Conservation (phyloP, 1,284 basidiomycete genomes). For the Cryptococcus wingfieldii region DNA sequence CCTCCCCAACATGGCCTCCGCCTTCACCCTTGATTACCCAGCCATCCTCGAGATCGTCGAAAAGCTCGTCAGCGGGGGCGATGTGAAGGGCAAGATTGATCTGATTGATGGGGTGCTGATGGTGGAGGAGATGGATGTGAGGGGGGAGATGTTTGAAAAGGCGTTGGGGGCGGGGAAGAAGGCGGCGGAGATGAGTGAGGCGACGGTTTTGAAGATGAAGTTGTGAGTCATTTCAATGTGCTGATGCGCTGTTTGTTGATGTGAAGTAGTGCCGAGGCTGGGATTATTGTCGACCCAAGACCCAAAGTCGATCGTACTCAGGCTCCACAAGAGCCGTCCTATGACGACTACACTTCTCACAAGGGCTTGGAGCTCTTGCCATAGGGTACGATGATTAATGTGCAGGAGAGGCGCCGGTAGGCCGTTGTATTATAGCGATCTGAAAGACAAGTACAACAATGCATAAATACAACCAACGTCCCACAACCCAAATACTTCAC, state of each 20-base stretch:
- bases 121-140: slow-evolving; percentile 21
- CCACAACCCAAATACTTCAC: too few species aligned
- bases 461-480: background rate
- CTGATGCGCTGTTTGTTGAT: too few species aligned
- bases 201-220: slow-evolving; percentile 33
- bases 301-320: slow-evolving; percentile 1
- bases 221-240: slow-evolving; percentile 22
- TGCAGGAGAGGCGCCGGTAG: background rate
- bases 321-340: background rate
- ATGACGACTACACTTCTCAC: too few species aligned
- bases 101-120: slow-evolving; percentile 39
- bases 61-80: slow-evolving; percentile 21
- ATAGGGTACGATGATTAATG: background rate
- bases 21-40: slow-evolving; percentile 23
- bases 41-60: slow-evolving; percentile 29
- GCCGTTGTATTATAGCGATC: background rate
- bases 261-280: slow-evolving; percentile 29
- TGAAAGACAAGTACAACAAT: slow-evolving; percentile 4
- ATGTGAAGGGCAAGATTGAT: slow-evolving; percentile 37
- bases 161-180: slow-evolving; percentile 23
- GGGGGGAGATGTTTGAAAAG: slow-evolving; percentile 24
- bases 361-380: too few species aligned
- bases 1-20: slow-evolving; percentile 33
- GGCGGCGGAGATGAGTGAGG: slow-evolving; percentile 17
- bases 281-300: slow-evolving; percentile 30